These are phyloP conservation scores for Cyclotella atomus DNA, from an alignment of 108 stramenopile species.

Conservation along the genomic window DNA sequence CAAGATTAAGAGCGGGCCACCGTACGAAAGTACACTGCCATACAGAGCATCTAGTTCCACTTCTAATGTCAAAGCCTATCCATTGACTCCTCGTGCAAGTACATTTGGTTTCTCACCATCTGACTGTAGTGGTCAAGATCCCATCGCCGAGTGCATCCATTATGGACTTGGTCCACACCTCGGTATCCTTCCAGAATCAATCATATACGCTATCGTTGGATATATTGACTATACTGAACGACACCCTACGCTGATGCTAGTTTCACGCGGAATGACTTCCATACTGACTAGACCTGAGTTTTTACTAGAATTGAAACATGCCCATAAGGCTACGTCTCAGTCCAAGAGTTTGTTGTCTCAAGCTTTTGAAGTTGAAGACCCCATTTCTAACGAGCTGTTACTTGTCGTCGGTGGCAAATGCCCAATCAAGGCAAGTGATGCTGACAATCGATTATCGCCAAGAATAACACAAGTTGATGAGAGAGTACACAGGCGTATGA, in stretches of 20 bases:
- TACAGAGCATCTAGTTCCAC: too few species aligned
- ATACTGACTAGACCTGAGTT: conserved; percentile 27
- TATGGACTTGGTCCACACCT: conserved; percentile 14
- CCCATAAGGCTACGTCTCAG: too few species aligned
- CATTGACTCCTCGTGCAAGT: neutral
- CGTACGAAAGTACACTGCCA: conserved; percentile 33
- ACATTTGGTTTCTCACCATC: too few species aligned
- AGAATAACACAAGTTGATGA: too few species aligned
- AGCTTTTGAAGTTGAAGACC: neutral
- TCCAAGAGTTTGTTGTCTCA: neutral
- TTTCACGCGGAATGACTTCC: conserved; percentile 21
- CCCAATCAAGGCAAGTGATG: conserved; percentile 15
- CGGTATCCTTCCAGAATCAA: conserved; percentile 22
- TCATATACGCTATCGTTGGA: conserved; percentile 16
- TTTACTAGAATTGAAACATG: conserved; percentile 22
- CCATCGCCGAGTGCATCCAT: neutral
- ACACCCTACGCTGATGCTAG: conserved; percentile 18
- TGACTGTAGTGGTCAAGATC: neutral
- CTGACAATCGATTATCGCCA: neutral
- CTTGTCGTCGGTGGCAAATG: conserved; percentile 34
- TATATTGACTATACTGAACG: conserved; percentile 29
- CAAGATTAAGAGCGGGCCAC: conserved; percentile 20
- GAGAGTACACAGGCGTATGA: conserved; percentile 24
- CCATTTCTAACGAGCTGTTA: conserved; percentile 25
- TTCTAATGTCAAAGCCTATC: neutral